These are phyloP conservation scores for Rusavskia elegans DNA, from an alignment of 495 filamentous ascomycete genomes.

Conservation along the genomic window DNA sequence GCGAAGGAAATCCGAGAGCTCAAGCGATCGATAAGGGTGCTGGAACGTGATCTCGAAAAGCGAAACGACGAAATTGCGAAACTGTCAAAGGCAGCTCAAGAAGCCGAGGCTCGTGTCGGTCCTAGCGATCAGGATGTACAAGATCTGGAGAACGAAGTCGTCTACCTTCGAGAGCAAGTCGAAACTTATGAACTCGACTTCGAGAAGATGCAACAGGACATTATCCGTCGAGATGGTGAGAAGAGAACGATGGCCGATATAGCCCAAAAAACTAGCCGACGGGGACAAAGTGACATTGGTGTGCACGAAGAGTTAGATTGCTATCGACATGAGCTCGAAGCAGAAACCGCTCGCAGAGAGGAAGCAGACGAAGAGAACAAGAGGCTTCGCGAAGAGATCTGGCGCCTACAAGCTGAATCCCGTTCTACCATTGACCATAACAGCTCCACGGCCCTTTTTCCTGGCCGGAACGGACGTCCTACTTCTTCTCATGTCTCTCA, in stretches of 20 bases:
- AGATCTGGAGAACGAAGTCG: slow-evolving; percentile 69
- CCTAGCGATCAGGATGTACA: slow-evolving; percentile 46
- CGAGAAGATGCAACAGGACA: slow-evolving; percentile 64
- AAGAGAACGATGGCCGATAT: slow-evolving; percentile 70
- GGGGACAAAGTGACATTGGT: slow-evolving; percentile 46
- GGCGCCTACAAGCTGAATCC: slow-evolving; percentile 52
- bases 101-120: slow-evolving; percentile 40
- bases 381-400: slow-evolving; percentile 69
- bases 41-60: slow-evolving; percentile 73
- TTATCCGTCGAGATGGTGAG: slow-evolving; percentile 57
- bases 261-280: slow-evolving; percentile 50
- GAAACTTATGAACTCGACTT: slow-evolving; percentile 71
- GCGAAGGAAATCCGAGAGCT: slow-evolving; percentile 78
- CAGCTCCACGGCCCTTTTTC: slow-evolving; percentile 36
- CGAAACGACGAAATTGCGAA: slow-evolving; percentile 42
- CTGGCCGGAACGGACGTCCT: slow-evolving; percentile 41
- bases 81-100: slow-evolving; percentile 23
- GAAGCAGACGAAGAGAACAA: slow-evolving; percentile 81
- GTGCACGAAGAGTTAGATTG: slow-evolving; percentile 66
- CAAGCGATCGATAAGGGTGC: slow-evolving; percentile 59
- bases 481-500: slow-evolving; percentile 43
- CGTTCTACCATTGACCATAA: slow-evolving; percentile 19
- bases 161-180: slow-evolving; percentile 66
- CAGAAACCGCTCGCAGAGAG: slow-evolving; percentile 77
- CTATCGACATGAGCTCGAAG: slow-evolving; percentile 68